Evolutionary conservation across 805 yeast species (phyloP).

Genomic region (Candida odintsovae): DNA sequence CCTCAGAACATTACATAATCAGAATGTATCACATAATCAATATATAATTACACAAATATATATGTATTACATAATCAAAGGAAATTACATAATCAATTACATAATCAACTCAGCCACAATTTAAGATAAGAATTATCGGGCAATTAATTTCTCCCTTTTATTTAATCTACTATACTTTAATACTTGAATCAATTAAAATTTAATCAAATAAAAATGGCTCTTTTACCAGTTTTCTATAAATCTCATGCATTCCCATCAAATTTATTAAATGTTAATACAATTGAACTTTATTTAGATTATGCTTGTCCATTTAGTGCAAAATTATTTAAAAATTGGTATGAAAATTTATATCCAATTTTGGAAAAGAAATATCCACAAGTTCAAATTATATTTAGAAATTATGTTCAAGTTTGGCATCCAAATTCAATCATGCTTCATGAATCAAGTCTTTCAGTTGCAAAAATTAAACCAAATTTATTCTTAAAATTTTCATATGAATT

Average conservation of each 20-base stretch:
- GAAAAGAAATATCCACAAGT: conserved; percentile 42
- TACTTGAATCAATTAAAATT: no score
- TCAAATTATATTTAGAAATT: conserved; percentile 61
- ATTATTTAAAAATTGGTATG: conserved; percentile 49
- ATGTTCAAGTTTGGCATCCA: conserved; percentile 91
- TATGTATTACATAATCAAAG: no score
- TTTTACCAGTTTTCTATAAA: conserved; percentile 21
- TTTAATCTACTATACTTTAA: no score
- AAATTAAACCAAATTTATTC: conserved; percentile 44
- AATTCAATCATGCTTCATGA: conserved; percentile 64
- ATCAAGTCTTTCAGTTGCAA: conserved; percentile 65
- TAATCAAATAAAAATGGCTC: no score
- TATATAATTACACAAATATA: no score
- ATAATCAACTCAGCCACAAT: no score
- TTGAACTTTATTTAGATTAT: conserved; percentile 69
- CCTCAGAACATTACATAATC: no score
- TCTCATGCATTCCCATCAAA: conserved; percentile 19
- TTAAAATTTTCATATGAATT: conserved; percentile 52
- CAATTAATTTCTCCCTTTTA: no score
- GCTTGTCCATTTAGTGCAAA: conserved; percentile 73
- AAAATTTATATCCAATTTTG: conserved; percentile 47
- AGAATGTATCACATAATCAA: no score
- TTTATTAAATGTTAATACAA: conserved; percentile 26
- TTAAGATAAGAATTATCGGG: no score
- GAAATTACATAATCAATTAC: no score